These are phyloP conservation scores for Exophiala spinifera DNA, from an alignment of 2,329 filamentous ascomycete genomes.

Conservation along the genomic window DNA sequence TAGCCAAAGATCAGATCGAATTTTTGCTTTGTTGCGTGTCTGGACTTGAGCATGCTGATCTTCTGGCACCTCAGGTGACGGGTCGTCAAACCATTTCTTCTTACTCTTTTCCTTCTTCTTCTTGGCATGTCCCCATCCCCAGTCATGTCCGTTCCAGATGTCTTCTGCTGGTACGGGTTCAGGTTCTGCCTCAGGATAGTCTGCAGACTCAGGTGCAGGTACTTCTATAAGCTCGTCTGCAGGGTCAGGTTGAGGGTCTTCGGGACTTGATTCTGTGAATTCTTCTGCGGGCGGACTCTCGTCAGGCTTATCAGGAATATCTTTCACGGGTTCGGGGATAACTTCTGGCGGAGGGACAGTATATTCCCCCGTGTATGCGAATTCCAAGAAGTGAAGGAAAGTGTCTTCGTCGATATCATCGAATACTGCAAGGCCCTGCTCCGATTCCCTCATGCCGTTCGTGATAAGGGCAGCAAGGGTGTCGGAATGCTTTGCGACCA, in stretches of 20 bases:
- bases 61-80: no score
- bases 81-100: no score
- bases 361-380: constrained; percentile 28
- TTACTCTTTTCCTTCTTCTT: no score
- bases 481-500: constrained; percentile 22
- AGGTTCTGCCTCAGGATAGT: no score
- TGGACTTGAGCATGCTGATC: not conserved
- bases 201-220: no score
- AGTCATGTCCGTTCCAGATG: no score
- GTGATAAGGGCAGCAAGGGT: constrained; percentile 21
- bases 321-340: not conserved
- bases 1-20: not conserved
- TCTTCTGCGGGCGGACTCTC: not conserved
- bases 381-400: constrained; percentile 26
- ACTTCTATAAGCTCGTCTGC: no score
- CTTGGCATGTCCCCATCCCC: no score
- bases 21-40: not conserved
- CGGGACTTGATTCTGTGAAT: no score
- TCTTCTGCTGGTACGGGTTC: no score
- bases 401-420: constrained; percentile 25
- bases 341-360: constrained; percentile 5
- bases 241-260: no score
- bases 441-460: constrained; percentile 22
- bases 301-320: not conserved
- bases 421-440: constrained; percentile 11